Percentiles rank a stretch among this genome's conserved stretches.
These are phyloP conservation scores for Stereum hirsutum DNA, from an alignment of 1,284 basidiomycete genomes.

Conservation along the genomic window DNA sequence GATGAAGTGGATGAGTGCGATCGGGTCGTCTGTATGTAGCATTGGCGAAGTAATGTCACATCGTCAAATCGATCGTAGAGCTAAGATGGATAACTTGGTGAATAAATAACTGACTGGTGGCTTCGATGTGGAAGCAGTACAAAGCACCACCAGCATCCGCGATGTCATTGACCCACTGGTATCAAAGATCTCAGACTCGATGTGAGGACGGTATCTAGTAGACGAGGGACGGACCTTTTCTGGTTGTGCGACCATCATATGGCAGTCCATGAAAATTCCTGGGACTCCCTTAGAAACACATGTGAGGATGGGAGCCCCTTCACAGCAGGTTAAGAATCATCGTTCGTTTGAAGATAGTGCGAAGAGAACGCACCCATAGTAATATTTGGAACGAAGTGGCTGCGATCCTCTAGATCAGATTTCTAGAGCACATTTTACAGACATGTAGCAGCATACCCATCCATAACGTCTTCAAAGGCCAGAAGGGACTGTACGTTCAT, in stretches of 20 bases:
- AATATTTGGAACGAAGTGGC: constrained; percentile 98
- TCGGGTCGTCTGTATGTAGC: constrained; percentile 49
- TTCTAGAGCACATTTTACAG: constrained; percentile 10
- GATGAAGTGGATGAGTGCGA: constrained; percentile 71
- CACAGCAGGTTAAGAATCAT: constrained; percentile 10
- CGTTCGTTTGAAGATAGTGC: constrained; percentile 6
- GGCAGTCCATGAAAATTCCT: constrained; percentile 99
- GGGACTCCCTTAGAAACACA: constrained; percentile 88
- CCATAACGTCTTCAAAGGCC: constrained; percentile 80
- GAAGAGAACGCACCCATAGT: constrained; percentile 67
- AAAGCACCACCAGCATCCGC: constrained; percentile 91
- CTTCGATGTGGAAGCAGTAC: constrained; percentile 98
- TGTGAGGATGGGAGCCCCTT: constrained; percentile 85
- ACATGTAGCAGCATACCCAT: constrained; percentile 52
- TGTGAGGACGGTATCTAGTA: background rate
- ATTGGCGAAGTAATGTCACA: no score
- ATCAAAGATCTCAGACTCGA: background rate
- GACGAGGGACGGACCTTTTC: constrained; percentile 52
- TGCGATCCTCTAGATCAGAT: constrained; percentile 21
- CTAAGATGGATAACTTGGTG: background rate
- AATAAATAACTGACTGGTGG: constrained; percentile 57
- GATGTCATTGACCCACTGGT: constrained; percentile 92
- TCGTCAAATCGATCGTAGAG: no score
- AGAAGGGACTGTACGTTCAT: background rate
- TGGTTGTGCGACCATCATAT: constrained; percentile 99